Evolutionary conservation across 768 basidiomycete species (phyloP).

Genomic region (Suillus variegatus): DNA sequence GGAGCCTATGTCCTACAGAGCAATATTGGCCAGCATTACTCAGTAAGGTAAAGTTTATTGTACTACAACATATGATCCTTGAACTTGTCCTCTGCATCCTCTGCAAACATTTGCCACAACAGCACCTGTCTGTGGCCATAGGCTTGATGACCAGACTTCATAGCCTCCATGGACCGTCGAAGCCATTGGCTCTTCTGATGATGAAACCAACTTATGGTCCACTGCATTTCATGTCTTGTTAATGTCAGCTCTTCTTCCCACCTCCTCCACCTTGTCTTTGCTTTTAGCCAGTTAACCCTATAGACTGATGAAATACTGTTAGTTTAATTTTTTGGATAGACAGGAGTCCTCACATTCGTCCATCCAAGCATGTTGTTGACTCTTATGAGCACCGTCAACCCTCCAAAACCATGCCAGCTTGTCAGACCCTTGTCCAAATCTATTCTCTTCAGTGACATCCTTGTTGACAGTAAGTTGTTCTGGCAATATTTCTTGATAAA

Average conservation of each 20-base stretch:
- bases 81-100: constrained; percentile 2
- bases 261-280: constrained; percentile 17
- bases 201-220: constrained; percentile 17
- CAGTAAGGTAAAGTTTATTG: neutral
- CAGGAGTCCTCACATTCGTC: constrained; percentile 2
- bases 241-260: constrained; percentile 22
- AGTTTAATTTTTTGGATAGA: neutral
- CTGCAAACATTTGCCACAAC: neutral
- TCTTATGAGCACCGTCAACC: neutral
- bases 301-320: neutral
- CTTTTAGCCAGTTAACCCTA: constrained; percentile 13
- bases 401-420: constrained; percentile 11
- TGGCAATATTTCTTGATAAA: constrained; percentile 6
- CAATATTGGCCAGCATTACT: neutral
- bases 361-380: constrained; percentile 4
- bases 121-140: constrained; percentile 6
- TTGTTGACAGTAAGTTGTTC: constrained; percentile 9
- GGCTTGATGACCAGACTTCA: neutral
- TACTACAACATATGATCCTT: neutral
- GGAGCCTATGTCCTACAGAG: too few species aligned
- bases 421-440: constrained; percentile 12
- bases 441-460: constrained; percentile 14
- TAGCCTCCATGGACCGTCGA: neutral
- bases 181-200: constrained; percentile 2
- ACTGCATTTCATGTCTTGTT: constrained; percentile 20